Base-by-base conservation (phyloP, 2,329 filamentous ascomycete genomes). In the Pezicula carpinea region DNA sequence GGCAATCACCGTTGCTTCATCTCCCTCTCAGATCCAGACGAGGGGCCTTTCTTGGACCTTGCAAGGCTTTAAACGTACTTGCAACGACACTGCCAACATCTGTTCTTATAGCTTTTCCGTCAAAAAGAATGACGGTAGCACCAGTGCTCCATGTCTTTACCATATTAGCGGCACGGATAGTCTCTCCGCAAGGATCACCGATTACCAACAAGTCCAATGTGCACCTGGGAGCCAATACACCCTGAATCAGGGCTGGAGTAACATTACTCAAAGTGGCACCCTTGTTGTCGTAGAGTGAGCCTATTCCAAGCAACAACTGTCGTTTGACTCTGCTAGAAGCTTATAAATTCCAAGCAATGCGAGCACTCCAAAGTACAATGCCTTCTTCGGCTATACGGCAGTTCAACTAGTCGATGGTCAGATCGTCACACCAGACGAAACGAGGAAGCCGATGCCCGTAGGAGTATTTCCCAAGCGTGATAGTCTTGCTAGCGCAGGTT, bases 41-140 rank as follows among this genome's bases (percentile, higher is more conserved):
- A n/a, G 17, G 8, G 33, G 7, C 5, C 33, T 18, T 18, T 35
- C 44, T 21, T 47, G 46, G 46, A 44, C 46, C 1, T 39, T 47
- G 29, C 19, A 44, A n/a, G 26, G 21, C 40, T 47, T 47, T 39
- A 39, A 44, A 7, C 46, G 46, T 22, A 47, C 22, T 21, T 47
- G 46, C 46, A 31, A 47, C 22, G 46, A 47, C 17, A n/a, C 21
- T 2, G 29, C 39, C 26, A 47, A 47, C 46, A 17, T 10, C n/a
- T 47, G 46, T 11, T 14, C 15, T 21, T 47, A 47, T 32, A 21
- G 18, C 5, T 47, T 47, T 36, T 17, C 17, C 3, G 18, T 47
- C 21, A 2, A 6, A 3, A 36, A 44, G 34, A 29, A 21, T 19
- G 33, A 43, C 35, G 44, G 44, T 32, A 23, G 14, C 13, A 10